Base-by-base conservation (phyloP, 169 alveolate species). In the Plasmodium chabaudi region DNA sequence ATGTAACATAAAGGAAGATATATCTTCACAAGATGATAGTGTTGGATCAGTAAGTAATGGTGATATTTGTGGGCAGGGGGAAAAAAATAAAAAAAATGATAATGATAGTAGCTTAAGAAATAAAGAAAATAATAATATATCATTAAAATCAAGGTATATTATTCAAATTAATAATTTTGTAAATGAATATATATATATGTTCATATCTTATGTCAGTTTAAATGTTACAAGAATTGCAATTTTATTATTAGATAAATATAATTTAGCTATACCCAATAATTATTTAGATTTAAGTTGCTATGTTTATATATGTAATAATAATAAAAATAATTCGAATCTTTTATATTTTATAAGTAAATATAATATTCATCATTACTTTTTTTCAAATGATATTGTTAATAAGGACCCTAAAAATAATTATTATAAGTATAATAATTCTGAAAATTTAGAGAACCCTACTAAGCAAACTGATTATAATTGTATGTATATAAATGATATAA, bases 241-340 rank as follows among this genome's bases (percentile, higher is more conserved):
- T 4, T 64, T 77, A 13, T 57, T 77, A 51, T 27, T 77, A 51
- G 88, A 77, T 27, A 77, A 68, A n/a, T 77, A 77, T 19, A 63
- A 61, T 42, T 7, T 77, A 68, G 61, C 44, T 7, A 77, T 77
- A 27, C 72, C 88, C 7, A 77, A 57, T 44, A 57, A 42, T 42
- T 77, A 61, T 69, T n/a, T 77, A 51, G 88, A 77, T 77, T 21
- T 77, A 19, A 77, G 71, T 46, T 56, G 71, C 15, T 77, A 77
- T 46, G 46, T 64, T 15, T 77, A 63, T 44, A 77, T 77, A 25
- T 77, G 88, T 23, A 74, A 77, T 51, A 49, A 34, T 74, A 77
- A 77, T 27, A 77, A 64, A 39, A 19, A 21, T 7, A 77, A 77
- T 49, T 47, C 70, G 1, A 77, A 64, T 21, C 63, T 77, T 21